Percentiles rank a stretch among this genome's conserved stretches.
Conservation (phyloP, 2,329 filamentous ascomycete species). For the Thermoascus crustaceus region DNA sequence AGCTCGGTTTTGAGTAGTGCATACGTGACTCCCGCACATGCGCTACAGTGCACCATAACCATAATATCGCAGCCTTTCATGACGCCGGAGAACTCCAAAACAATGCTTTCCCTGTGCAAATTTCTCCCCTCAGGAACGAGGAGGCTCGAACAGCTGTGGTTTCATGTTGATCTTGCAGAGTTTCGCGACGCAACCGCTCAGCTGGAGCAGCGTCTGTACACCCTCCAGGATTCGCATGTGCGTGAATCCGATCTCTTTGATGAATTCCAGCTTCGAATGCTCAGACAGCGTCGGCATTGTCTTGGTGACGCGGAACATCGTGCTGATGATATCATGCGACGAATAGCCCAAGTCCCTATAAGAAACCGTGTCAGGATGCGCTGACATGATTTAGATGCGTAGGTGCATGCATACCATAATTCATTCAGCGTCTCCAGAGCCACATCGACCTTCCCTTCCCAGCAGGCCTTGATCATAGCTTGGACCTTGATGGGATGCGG, state of each 20-base stretch:
- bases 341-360: constrained; percentile 78
- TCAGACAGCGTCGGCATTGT: constrained; percentile 86
- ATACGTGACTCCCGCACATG: too few relatives aligned
- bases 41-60: too few relatives aligned
- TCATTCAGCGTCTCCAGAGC: constrained; percentile 81
- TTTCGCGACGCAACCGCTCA: constrained; percentile 85
- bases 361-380: constrained; percentile 6
- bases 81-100: neutral
- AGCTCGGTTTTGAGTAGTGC: too few relatives aligned
- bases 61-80: neutral
- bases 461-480: constrained; percentile 95
- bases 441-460: constrained; percentile 81
- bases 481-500: constrained; percentile 98
- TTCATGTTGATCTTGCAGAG: constrained; percentile 97
- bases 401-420: constrained; percentile 57
- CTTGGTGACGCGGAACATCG: constrained; percentile 98
- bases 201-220: constrained; percentile 86
- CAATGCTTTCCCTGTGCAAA: neutral
- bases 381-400: neutral
- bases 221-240: constrained; percentile 99
- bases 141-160: constrained; percentile 62
- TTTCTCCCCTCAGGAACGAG: constrained; percentile 12
- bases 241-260: constrained; percentile 97
- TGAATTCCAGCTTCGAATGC: constrained; percentile 92
- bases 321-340: constrained; percentile 98